phyloP scores from a whole-genome alignment of 2,329 filamentous ascomycete species.

The Neopestalotiopsis rosae region DNA sequence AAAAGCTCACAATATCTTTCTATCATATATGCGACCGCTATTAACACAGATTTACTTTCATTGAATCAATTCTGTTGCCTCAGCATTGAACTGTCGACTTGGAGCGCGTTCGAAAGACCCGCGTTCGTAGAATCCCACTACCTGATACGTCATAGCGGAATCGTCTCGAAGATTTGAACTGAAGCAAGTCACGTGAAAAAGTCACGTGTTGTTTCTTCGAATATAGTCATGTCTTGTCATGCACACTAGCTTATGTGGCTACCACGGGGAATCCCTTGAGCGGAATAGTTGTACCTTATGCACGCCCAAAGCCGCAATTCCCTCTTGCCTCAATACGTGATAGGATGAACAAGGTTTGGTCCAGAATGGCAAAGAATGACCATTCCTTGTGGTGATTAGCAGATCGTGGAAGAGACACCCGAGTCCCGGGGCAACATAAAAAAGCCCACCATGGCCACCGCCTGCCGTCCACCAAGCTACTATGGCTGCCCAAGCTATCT shows the following conservation, averaged over 20 bases:
- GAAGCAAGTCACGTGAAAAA: background rate
- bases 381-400: background rate
- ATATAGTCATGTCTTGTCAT: background rate
- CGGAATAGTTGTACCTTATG: background rate
- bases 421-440: background rate
- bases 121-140: background rate
- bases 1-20: background rate
- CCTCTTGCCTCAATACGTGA: background rate
- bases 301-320: background rate
- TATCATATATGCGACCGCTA: background rate
- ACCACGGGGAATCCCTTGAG: background rate
- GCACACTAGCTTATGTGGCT: background rate
- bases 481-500: background rate
- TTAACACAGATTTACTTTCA: background rate
- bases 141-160: background rate
- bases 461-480: background rate
- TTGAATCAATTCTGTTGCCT: background rate
- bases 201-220: background rate
- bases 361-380: background rate
- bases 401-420: background rate
- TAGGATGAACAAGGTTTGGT: slow-evolving; percentile 3
- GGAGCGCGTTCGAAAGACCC: background rate
- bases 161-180: background rate
- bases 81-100: background rate
- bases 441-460: too few relatives aligned